Percentiles rank a stretch among this genome's conserved stretches.
Evolutionary conservation across 495 filamentous ascomycete genomes (phyloP).

Genomic region (Bacidia rubella): DNA sequence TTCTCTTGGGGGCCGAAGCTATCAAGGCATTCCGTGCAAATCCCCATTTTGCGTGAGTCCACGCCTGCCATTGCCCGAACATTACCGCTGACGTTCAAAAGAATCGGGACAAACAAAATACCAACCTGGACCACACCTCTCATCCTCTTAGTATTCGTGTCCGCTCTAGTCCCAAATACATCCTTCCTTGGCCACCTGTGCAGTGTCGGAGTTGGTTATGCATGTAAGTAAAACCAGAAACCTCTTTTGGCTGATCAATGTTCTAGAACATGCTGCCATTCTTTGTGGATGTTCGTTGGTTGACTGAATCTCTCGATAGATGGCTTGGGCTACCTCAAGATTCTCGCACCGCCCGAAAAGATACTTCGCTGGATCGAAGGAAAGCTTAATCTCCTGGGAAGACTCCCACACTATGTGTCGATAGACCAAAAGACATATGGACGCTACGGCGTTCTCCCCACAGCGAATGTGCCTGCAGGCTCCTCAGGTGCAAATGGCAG

Average conservation of each 20-base stretch:
- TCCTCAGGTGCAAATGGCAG: slow-evolving; percentile 25
- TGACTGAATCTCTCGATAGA: slow-evolving; percentile 33
- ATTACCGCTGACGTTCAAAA: slow-evolving; percentile 18
- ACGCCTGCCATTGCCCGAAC: slow-evolving; percentile 5
- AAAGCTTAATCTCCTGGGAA: slow-evolving; percentile 67
- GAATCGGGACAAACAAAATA: slow-evolving; percentile 55
- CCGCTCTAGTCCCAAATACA: slow-evolving; percentile 62
- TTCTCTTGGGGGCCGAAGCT: slow-evolving; percentile 69
- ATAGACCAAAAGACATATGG: slow-evolving; percentile 95
- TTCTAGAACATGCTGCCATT: too few relatives aligned
- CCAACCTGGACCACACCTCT: slow-evolving; percentile 90
- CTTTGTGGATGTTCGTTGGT: not conserved
- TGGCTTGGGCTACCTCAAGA: slow-evolving; percentile 70
- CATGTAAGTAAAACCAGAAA: slow-evolving; percentile 51
- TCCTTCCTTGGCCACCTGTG: slow-evolving; percentile 79
- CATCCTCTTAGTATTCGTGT: slow-evolving; percentile 50
- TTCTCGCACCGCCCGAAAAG: slow-evolving; percentile 72
- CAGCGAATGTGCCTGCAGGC: slow-evolving; percentile 27
- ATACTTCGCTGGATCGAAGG: slow-evolving; percentile 69
- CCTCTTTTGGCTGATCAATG: not conserved
- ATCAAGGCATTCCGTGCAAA: slow-evolving; percentile 64
- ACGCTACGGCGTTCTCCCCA: slow-evolving; percentile 78
- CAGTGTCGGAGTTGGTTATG: slow-evolving; percentile 68
- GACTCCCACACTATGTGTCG: slow-evolving; percentile 77
- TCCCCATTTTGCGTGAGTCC: slow-evolving; percentile 51